Evolutionary conservation across 2,329 filamentous ascomycete species (phyloP), one percentile per base, ranked within the genome.

Genomic region (Pseudocercospora musae): DNA sequence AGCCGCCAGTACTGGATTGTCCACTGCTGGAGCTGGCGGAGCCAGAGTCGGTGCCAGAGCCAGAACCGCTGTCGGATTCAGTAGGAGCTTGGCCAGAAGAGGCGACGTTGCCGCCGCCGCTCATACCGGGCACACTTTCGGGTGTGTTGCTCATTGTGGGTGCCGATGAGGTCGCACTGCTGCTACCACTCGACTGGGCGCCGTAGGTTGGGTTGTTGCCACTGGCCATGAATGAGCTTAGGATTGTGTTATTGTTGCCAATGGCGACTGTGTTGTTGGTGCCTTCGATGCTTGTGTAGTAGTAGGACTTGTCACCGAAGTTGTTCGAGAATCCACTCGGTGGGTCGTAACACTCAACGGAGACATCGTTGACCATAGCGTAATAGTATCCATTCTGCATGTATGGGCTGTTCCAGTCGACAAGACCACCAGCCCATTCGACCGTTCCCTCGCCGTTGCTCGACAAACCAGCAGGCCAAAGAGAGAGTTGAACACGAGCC

Each of bases 381-480:
- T 89, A 97, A 82, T 95, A 96, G 82, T 97, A 98, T 31, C 91
- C 91, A 73, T 91, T 84, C 79, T 91, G 81, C 82, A 98, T 94
- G 77, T 96, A 90, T 20, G 82, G 80, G 67, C 85, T 86, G 74
- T 90, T 81, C 94, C 95, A 99, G 81, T 96, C 84, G 67, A 99
- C 94, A 57, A 85, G 79, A 70, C 95, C 95, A 73, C 95, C 95
- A 18, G 94, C 91, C 95, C 95, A 99, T 58, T 88, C 83, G 68
- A 96, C 85, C 33, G 95, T 98, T 60, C 95, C 95, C 75, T 90
- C 74, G 44, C 85, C 89, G 76, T 97, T 97, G 73, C 83, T 84
- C 9, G 86, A 78, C 52, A 90, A 85, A 74, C 95, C 95, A 72
- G 91, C 95, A 44, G 95, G 95, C 95, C 95, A 99, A 73, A 99